Evolutionary conservation across 345 rosid species (phyloP), one percentile per base, ranked within the genome.

Genomic region (Euphorbia tirucalli): DNA sequence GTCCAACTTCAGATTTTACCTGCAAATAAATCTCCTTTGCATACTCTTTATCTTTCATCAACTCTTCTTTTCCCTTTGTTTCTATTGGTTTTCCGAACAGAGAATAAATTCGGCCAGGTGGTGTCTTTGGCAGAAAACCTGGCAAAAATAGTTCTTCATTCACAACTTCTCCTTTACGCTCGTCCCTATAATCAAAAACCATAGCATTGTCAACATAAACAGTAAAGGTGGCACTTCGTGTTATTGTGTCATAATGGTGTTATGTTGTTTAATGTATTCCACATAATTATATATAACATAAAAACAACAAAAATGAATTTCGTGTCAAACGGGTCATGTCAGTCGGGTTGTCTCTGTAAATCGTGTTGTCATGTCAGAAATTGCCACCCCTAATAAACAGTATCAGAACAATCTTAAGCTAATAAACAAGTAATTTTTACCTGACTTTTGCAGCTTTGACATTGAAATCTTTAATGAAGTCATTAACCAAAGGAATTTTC

Each of bases 81-180:
- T 61, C 54, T 62, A 89, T 77, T 4, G 97, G 90, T 79, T 89
- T 90, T 66, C 95, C 90, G 11, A 93, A 90, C 66, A 90, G 80
- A 75, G 77, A 86, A 83, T 89, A 93, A 61, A 85, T 65, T 0
- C 93, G 83, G 37, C 93, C 97, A 0, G 52, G 52, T 46, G 91
- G 92, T 14, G 87, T 22, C 77, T 87, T 93, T 0, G 93, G 97
- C 77, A 85, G n/a, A 37, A 81, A 41, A 24, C 77, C 90, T n/a
- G 98, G 97, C 31, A 85, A 0, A 71, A 79, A 85, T 13, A 87
- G 56, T 21, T 61, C 74, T 80, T 78, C 86, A 71, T 80, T 85
- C 24, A 85, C 96, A 15, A 88, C 90, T 62, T 92, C 96, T 43
- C 92, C 96, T 14, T 69, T 66, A 25, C 71, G 61, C 71, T 77